phyloP scores from a whole-genome alignment of 306 rosid species.

The Castanospermum australe region DNA sequence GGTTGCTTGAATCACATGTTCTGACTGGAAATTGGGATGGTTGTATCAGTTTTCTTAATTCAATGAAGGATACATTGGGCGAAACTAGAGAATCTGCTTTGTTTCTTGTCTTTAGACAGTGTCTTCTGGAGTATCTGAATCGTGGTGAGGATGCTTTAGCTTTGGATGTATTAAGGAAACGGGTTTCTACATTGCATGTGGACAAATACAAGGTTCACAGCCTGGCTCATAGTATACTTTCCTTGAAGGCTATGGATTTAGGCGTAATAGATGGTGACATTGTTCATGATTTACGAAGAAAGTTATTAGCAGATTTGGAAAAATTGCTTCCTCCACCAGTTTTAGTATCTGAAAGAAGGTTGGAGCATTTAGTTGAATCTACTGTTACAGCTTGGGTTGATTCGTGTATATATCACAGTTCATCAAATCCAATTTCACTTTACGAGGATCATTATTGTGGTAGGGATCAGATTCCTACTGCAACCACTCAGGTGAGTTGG shows the following conservation, averaged over 20 bases:
- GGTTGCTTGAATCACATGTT: constrained; percentile 59
- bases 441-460: constrained; percentile 74
- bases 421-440: constrained; percentile 54
- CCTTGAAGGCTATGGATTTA: constrained; percentile 42
- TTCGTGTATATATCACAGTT: constrained; percentile 72
- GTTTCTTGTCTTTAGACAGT: constrained; percentile 67
- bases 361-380: constrained; percentile 79
- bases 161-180: constrained; percentile 62
- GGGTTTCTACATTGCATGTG: constrained; percentile 47
- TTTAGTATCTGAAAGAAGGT: constrained; percentile 56
- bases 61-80: constrained; percentile 47
- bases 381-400: constrained; percentile 62
- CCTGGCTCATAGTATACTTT: constrained; percentile 54
- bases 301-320: constrained; percentile 61
- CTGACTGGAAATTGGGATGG: constrained; percentile 65
- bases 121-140: constrained; percentile 57
- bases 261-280: constrained; percentile 33
- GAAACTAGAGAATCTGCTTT: constrained; percentile 62
- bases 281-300: constrained; percentile 45
- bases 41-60: constrained; percentile 48
- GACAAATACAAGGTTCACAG: constrained; percentile 56
- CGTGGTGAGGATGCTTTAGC: constrained; percentile 65
- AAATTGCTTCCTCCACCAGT: constrained; percentile 67
- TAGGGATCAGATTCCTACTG: constrained; percentile 72
- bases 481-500: constrained; percentile 74